These are phyloP conservation scores for Cystobasidiaceae sp. DNA, from an alignment of 1,284 basidiomycete genomes.

Conservation along the genomic window DNA sequence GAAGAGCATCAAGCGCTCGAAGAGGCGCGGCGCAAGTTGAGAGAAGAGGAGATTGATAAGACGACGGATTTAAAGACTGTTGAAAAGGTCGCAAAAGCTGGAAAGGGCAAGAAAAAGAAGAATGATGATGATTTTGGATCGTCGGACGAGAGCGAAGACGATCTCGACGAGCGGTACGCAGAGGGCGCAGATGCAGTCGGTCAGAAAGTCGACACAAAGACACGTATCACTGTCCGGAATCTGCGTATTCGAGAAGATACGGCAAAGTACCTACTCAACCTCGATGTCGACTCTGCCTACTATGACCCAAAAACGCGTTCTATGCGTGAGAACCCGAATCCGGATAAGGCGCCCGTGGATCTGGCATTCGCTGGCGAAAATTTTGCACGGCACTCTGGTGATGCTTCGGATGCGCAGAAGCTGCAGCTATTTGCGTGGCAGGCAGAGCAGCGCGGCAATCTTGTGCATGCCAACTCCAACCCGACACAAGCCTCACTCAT, in stretches of 20 bases:
- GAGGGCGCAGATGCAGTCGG: slow-evolving; percentile 96
- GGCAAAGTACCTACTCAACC: slow-evolving; percentile 96
- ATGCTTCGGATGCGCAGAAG: slow-evolving; percentile 81
- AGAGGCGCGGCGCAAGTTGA: slow-evolving; percentile 74
- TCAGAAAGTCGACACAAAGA: slow-evolving; percentile 96
- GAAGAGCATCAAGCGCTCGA: slow-evolving; percentile 94
- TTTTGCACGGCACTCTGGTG: slow-evolving; percentile 82
- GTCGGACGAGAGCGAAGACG: slow-evolving; percentile 59
- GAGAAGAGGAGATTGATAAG: slow-evolving; percentile 96
- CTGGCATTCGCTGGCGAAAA: slow-evolving; percentile 94
- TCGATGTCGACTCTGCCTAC: slow-evolving; percentile 92
- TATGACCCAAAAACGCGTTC: slow-evolving; percentile 99
- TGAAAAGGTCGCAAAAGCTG: slow-evolving; percentile 75
- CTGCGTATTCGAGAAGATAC: slow-evolving; percentile 98
- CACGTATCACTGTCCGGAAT: slow-evolving; percentile 95
- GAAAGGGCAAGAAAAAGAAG: slow-evolving; percentile 54
- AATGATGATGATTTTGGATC: slow-evolving; percentile 79
- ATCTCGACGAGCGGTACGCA: slow-evolving; percentile 92
- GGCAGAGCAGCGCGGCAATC: slow-evolving; percentile 83
- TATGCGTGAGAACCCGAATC: slow-evolving; percentile 92
- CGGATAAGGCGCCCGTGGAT: slow-evolving; percentile 73
- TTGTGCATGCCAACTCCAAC: slow-evolving; percentile 92
- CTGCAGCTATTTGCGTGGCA: slow-evolving; percentile 98
- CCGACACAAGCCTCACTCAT: slow-evolving; percentile 91
- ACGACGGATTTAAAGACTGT: slow-evolving; percentile 56